Percentiles rank a stretch among this genome's conserved stretches.
Conservation (phyloP, 768 basidiomycete species). For the Hericium erinaceus region DNA sequence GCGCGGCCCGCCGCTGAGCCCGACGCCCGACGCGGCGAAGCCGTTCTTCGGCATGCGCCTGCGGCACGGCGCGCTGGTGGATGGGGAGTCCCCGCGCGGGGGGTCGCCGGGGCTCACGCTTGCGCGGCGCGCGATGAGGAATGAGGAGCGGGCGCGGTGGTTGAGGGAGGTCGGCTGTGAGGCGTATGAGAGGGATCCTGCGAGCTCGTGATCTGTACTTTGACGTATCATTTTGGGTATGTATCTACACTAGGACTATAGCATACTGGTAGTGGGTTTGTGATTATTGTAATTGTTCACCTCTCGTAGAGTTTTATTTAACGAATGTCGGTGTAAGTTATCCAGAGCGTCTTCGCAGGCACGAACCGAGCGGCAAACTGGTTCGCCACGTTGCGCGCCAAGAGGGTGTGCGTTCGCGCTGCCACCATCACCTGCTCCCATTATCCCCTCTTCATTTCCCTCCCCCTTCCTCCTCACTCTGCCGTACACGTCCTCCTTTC, state of each 20-base stretch:
- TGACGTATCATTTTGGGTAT: too few relatives aligned
- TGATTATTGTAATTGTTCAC: too few relatives aligned
- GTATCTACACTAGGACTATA: too few relatives aligned
- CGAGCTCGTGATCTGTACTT: background rate
- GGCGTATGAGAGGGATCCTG: conserved; percentile 26
- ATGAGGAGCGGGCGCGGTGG: conserved; percentile 38
- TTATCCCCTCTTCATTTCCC: background rate
- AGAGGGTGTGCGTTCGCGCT: background rate
- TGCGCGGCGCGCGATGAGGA: conserved; percentile 21
- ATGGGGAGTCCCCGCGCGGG: too few relatives aligned
- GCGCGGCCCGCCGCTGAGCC: too few relatives aligned
- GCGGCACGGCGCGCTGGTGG: conserved; percentile 21
- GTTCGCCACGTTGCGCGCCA: background rate
- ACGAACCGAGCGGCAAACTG: background rate
- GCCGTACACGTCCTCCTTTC: background rate
- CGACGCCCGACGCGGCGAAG: conserved; percentile 16
- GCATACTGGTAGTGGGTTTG: too few relatives aligned
- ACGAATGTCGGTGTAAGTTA: too few relatives aligned
- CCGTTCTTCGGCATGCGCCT: conserved; percentile 16
- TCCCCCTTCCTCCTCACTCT: background rate
- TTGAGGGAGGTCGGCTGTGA: conserved; percentile 37
- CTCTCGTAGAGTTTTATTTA: too few relatives aligned
- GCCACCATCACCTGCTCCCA: background rate
- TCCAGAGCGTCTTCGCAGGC: too few relatives aligned
- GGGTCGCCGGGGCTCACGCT: too few relatives aligned